Evolutionary conservation across 768 basidiomycete species (phyloP).

Genomic region (Russula vinacea): DNA sequence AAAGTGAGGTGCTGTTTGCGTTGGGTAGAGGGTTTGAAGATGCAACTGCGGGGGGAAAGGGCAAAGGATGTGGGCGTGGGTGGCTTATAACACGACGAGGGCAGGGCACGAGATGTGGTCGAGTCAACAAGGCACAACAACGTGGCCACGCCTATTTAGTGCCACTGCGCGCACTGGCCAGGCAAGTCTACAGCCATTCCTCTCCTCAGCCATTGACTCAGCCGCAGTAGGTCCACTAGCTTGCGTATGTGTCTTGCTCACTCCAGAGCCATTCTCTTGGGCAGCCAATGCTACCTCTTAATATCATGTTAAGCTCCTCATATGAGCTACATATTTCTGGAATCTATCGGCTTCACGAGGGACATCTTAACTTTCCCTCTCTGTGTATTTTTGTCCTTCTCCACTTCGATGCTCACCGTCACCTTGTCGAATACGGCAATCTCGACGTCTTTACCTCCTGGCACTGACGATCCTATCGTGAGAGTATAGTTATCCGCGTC

Average conservation of each 20-base stretch:
- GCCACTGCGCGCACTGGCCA: background rate
- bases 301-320: background rate
- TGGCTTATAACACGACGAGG: slow-evolving; percentile 24
- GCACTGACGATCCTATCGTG: slow-evolving; percentile 51
- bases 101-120: slow-evolving; percentile 1
- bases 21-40: slow-evolving; percentile 9
- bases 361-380: slow-evolving; percentile 86
- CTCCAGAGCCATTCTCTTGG: background rate
- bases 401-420: slow-evolving; percentile 82
- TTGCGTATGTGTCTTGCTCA: background rate
- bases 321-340: slow-evolving; percentile 39
- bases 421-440: slow-evolving; percentile 95
- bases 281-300: background rate
- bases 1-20: slow-evolving; percentile 24
- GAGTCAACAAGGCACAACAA: slow-evolving; percentile 30
- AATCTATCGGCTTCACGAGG: slow-evolving; percentile 64
- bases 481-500: slow-evolving; percentile 90
- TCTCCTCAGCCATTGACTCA: slow-evolving; percentile 1
- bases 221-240: background rate
- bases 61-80: background rate
- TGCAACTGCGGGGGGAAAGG: background rate
- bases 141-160: slow-evolving; percentile 17
- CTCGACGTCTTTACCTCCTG: slow-evolving; percentile 43
- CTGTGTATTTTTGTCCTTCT: slow-evolving; percentile 93
- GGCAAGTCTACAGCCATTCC: background rate